Base-by-base conservation (phyloP, 2,329 filamentous ascomycete species). In the Penicillium sp. region DNA sequence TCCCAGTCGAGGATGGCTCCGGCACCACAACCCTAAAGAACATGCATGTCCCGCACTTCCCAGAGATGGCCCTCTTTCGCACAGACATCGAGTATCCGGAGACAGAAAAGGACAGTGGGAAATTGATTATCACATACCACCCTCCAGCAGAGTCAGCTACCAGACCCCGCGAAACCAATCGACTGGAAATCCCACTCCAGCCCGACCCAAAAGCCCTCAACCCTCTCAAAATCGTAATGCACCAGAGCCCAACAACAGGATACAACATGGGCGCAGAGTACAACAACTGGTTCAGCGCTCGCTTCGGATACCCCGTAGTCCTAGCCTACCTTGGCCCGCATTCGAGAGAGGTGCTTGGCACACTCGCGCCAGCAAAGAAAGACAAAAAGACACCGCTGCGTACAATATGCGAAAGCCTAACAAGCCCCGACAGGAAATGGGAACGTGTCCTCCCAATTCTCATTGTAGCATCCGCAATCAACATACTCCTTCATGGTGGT, bases 291-390 rank as follows among this genome's bases (percentile, higher is more conserved):
- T 90, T 92, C 74, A 83, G 82, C 16, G 75, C 78, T 21, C 81
- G 84, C 58, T 83, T 91, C 40, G 86, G 86, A 7, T 87, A 85
- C 65, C 71, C 76, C 5, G 80, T 83, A 0, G 72, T 82, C 0
- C 76, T 91, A 5, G 77, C 86, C 4, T 90, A 87, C 68, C 81
- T 91, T 38, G 88, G 87, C 9, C 74, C 80, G 34, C 81, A 83
- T 45, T 77, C 76, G 27, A 79, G 88, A 13, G 74, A 77, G 2
- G 82, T 90, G 0, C 75, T 90, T 15, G 88, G 88, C 1, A 84
- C 83, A 32, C 65, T 83, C 34, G 73, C 78, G n/a, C 81, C 82
- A 0, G 72, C 73, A 48, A 64, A 69, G 29, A 23, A 45, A 45
- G 60, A 54, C 29, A 54, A 57, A 39, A 46, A 47, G 16, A 9